phyloP scores from a whole-genome alignment of 768 basidiomycete species.

The Phaeotremella skinneri region DNA sequence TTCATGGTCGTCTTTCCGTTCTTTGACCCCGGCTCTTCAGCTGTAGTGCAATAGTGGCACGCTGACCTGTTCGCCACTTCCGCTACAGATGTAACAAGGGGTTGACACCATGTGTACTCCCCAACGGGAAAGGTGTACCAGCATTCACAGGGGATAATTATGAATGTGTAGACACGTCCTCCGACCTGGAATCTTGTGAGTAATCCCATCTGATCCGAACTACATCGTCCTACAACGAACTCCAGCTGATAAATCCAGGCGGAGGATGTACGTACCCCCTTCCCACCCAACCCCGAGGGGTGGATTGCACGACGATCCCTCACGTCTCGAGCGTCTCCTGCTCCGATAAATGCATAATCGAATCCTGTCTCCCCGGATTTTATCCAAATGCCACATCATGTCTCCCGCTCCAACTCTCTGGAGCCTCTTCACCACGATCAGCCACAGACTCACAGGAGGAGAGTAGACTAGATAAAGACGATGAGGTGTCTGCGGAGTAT shows the following conservation, averaged over 20 bases:
- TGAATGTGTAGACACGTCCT: constrained; percentile 10
- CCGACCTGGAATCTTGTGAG: constrained; percentile 9
- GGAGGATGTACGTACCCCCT: constrained; percentile 8
- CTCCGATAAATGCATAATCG: background rate
- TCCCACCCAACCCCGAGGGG: background rate
- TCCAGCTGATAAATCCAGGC: background rate
- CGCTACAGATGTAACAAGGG: background rate
- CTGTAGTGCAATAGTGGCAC: background rate
- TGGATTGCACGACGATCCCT: constrained; percentile 7
- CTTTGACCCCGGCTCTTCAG: background rate
- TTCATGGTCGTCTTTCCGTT: no score
- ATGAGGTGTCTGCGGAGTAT: no score
- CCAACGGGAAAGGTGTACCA: background rate
- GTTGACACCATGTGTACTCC: background rate
- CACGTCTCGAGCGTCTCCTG: constrained; percentile 3
- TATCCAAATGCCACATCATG: background rate
- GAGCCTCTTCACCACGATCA: no score
- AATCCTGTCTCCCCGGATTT: background rate
- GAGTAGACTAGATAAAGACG: no score
- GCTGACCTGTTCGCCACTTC: background rate
- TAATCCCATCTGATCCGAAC: background rate
- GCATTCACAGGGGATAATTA: constrained; percentile 7
- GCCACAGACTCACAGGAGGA: no score
- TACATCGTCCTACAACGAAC: background rate
- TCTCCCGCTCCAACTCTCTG: background rate